Percentiles rank a stretch among this genome's conserved stretches.
These are phyloP conservation scores for Lecanicillium sp. DNA, from an alignment of 2,329 filamentous ascomycete genomes.

Conservation along the genomic window DNA sequence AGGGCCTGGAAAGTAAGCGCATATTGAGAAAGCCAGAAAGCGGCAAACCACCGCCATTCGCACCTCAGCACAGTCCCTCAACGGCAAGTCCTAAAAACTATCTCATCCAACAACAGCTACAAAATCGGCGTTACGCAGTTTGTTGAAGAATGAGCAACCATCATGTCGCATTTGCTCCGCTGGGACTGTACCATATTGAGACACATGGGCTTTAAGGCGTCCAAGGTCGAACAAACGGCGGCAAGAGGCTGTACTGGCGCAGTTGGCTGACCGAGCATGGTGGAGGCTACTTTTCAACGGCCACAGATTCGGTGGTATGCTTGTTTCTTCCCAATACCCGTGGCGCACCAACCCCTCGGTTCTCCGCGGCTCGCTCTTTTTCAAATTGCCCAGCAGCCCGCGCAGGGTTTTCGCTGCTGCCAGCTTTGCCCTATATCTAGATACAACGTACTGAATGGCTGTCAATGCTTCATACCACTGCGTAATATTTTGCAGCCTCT, in stretches of 20 bases:
- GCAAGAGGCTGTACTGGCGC: background rate
- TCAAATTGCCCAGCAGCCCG: background rate
- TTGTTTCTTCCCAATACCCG: background rate
- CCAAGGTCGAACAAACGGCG: background rate
- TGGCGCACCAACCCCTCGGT: background rate
- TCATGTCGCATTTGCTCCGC: background rate
- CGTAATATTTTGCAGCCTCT: background rate
- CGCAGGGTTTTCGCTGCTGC: background rate
- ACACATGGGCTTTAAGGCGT: background rate
- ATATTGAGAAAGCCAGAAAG: too few relatives aligned
- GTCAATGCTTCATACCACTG: background rate
- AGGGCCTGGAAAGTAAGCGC: too few relatives aligned
- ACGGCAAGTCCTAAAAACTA: too few relatives aligned
- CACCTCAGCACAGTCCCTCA: too few relatives aligned
- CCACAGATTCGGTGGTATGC: background rate
- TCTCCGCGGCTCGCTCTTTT: conserved; percentile 2
- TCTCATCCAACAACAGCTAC: too few relatives aligned
- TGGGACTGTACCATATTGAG: background rate
- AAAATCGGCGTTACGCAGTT: background rate
- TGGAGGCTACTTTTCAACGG: background rate
- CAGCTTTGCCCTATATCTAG: background rate
- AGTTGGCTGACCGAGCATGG: background rate
- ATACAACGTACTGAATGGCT: conserved; percentile 1
- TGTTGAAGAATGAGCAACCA: background rate
- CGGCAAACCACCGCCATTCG: too few relatives aligned